Base-by-base conservation (phyloP, 2,329 filamentous ascomycete genomes). In the Paramyrothecium sp. region DNA sequence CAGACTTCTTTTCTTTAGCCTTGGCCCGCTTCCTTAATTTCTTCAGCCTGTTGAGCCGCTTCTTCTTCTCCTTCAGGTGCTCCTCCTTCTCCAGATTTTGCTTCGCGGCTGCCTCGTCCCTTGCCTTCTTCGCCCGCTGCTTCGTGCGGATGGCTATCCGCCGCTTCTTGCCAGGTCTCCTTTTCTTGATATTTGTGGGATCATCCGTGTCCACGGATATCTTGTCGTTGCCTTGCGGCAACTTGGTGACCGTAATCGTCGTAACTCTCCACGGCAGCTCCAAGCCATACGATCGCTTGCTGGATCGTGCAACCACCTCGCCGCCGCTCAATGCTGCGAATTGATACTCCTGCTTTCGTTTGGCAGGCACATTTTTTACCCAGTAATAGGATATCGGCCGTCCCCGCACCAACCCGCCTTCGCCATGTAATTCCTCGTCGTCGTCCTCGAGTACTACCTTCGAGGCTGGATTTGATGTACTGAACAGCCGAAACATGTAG, bases 241-340 rank as follows among this genome's bases (percentile, higher is more conserved):
- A 72, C 17, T 67, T 68, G n/a, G 65, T 69, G n/a, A 75, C 64
- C 1, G 63, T 69, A 33, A 85, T 71, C 30, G 71, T 73, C 3
- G 72, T 77, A 16, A 87, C 83, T 56, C 78, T 78, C 86, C 86
- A 88, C 2, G 85, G 84, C 62, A 83, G 75, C 68, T 87, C 84
- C 47, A 84, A 68, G 0, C 85, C 85, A 84, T 84, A 87, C 7
- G 75, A 75, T 55, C 78, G 73, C 62, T 67, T 70, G 50, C 63
- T 66, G n/a, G 78, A 78, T 58, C 75, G 71, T 21, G 65, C 65
- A 2, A 82, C 54, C 16, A 89, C 69, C 16, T 83, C 78, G n/a
- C 82, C 79, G 7, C 78, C 80, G 30, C 70, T 79, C 12, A 88
- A 71, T 3, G 85, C 82, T 3, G 77, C 74, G n/a, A 63, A 63